phyloP scores from a whole-genome alignment of 2,329 filamentous ascomycete species.

The Blastomyces parvus region DNA sequence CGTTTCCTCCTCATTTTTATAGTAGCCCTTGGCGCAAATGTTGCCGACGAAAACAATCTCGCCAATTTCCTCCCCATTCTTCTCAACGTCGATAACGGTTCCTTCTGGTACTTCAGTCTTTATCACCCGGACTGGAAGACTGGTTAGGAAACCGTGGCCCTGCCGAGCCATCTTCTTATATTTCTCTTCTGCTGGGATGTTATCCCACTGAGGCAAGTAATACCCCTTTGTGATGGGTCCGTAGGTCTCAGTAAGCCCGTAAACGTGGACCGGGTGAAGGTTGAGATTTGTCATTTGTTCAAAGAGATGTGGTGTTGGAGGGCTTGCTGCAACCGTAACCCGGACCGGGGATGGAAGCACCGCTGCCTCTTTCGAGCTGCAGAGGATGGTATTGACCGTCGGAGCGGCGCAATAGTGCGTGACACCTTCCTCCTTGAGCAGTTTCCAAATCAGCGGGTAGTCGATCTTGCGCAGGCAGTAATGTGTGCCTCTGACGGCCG shows the following conservation, averaged over 20 bases:
- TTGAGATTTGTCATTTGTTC: constrained; percentile 86
- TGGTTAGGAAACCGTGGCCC: constrained; percentile 82
- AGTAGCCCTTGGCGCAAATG: constrained; percentile 85
- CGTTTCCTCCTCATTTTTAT: constrained; percentile 79
- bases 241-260: constrained; percentile 81
- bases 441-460: constrained; percentile 82
- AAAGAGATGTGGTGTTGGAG: constrained; percentile 82
- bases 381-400: constrained; percentile 90
- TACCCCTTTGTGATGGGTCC: constrained; percentile 95
- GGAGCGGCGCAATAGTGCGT: constrained; percentile 95
- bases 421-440: constrained; percentile 76
- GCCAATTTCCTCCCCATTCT: constrained; percentile 65
- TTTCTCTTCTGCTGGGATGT: constrained; percentile 61
- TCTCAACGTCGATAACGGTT: constrained; percentile 56
- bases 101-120: constrained; percentile 64
- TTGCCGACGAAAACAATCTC: constrained; percentile 85
- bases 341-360: constrained; percentile 60
- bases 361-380: constrained; percentile 65
- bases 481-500: constrained; percentile 85
- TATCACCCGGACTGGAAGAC: constrained; percentile 69
- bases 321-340: constrained; percentile 87
- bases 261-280: constrained; percentile 83
- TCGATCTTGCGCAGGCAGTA: constrained; percentile 92
- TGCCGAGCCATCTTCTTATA: constrained; percentile 88
- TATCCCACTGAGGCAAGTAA: constrained; percentile 74